Base-by-base conservation (phyloP, 2,329 filamentous ascomycete species). In the Calonectria leucothoes region DNA sequence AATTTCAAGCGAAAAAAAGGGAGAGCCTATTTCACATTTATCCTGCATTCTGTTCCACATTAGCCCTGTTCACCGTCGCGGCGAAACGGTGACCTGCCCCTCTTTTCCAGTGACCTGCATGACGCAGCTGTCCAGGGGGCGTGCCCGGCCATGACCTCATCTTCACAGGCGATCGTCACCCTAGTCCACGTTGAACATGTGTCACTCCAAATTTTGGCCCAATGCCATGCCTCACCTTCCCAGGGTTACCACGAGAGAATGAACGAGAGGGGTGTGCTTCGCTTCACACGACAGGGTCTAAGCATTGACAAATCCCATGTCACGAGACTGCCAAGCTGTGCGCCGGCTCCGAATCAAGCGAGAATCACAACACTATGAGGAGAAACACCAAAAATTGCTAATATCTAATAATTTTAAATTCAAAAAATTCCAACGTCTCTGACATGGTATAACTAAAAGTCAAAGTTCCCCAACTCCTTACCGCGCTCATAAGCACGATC, bases 131-230 rank as follows among this genome's bases (percentile, higher is more conserved):
- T 39, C 61, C 74, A 79, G 77, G 78, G 55, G 78, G 66, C 42
- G 72, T 69, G 59, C 64, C 76, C 71, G 39, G 51, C 61, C 70
- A 80, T 80, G 78, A 80, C 78, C 78, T 80, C 78, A 79, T 79
- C 27, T 51, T 63, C 59, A 68, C 66, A 65, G 33, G 31, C 35
- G 71, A 75, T 78, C 76, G 35, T 74, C 76, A 67, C 65, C 64
- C 51, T 72, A 72, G 64, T 63, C 68, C 70, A 51, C 68, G 70
- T 72, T 65, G 66, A 57, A 71, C 39, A 65, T 15, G 48, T 70
- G 69, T 66, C 64, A 65, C 45, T 65, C 67, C 68, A 61, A 52
- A 73, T 55, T 37, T 59, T 69, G 69, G 71, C 71, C 68, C 75
- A 70, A 70, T 73, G 17, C 59, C 31, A 63, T 23, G 25, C 39